These are phyloP conservation scores for Aspergillus quadricinctus DNA, from an alignment of 2,329 filamentous ascomycete genomes.

Conservation along the genomic window DNA sequence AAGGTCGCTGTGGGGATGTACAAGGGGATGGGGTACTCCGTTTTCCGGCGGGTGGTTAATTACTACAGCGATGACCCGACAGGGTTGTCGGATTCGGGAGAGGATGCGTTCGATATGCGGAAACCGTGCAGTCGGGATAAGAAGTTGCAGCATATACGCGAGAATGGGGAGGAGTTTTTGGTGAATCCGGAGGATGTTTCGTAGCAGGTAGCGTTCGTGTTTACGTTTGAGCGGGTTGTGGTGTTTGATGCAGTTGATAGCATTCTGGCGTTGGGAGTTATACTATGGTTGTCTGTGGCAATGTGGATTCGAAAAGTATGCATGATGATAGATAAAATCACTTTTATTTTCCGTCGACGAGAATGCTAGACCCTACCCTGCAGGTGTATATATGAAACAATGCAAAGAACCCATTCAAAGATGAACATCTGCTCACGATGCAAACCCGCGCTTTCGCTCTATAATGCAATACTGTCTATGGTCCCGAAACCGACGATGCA, in stretches of 20 bases:
- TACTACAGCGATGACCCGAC: slow-evolving; percentile 88
- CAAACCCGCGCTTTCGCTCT: background rate
- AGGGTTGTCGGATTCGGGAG: slow-evolving; percentile 53
- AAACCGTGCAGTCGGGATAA: slow-evolving; percentile 82
- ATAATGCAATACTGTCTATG: background rate
- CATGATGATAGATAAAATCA: background rate
- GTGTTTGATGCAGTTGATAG: background rate
- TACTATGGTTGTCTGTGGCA: background rate
- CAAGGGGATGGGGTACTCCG: slow-evolving; percentile 83
- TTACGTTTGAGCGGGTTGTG: background rate
- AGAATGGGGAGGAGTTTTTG: slow-evolving; percentile 71
- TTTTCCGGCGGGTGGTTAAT: slow-evolving; percentile 81
- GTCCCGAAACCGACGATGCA: background rate
- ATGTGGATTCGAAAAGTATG: background rate
- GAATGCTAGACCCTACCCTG: background rate
- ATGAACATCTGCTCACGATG: background rate
- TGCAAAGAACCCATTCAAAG: background rate
- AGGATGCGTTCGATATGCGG: slow-evolving; percentile 96
- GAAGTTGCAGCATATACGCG: slow-evolving; percentile 68
- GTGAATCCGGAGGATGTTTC: slow-evolving; percentile 82
- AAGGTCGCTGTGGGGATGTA: slow-evolving; percentile 84
- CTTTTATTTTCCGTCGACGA: background rate
- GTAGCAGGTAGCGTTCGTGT: slow-evolving; percentile 13
- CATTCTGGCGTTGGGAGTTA: slow-evolving; percentile 13
- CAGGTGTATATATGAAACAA: background rate